A percentile compares a stretch with the other conserved stretches of the same genome.
Evolutionary conservation across 2,329 filamentous ascomycete genomes (phyloP).

Genomic region (Diaporthe citri): DNA sequence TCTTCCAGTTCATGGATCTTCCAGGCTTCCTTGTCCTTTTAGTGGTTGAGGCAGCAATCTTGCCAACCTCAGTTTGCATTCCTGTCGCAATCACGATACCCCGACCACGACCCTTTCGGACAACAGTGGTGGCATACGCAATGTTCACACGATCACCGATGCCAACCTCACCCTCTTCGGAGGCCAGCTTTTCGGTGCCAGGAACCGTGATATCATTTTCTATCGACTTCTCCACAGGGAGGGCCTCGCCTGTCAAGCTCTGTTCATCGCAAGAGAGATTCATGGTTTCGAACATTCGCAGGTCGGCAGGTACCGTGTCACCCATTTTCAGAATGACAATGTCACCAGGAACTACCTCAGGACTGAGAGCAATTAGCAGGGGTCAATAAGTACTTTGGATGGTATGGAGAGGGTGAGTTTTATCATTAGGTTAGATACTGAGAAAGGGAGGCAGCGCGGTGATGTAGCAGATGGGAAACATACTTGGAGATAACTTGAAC

Average conservation of each 20-base stretch:
- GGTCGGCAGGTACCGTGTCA: conserved; percentile 80
- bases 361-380: conserved; percentile 52
- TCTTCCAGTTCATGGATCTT: conserved; percentile 57
- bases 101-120: conserved; percentile 79
- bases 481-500: conserved; percentile 70
- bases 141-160: conserved; percentile 82
- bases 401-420: not conserved
- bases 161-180: conserved; percentile 64
- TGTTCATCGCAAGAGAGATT: conserved; percentile 86
- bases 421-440: not conserved
- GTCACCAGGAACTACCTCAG: conserved; percentile 79
- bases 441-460: not conserved
- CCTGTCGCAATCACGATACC: conserved; percentile 81
- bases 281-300: conserved; percentile 79
- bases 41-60: conserved; percentile 76
- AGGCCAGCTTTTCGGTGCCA: conserved; percentile 60
- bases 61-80: conserved; percentile 81
- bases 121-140: conserved; percentile 79
- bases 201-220: conserved; percentile 61
- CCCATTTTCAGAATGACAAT: conserved; percentile 77
- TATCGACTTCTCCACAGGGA: conserved; percentile 76
- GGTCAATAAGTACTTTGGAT: not conserved
- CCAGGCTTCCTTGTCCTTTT: conserved; percentile 62
- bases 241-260: conserved; percentile 81
- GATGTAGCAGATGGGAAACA: conserved; percentile 47